Conservation (phyloP, 169 alveolate genomes). For the Pseudocohnilembus persalinus region DNA sequence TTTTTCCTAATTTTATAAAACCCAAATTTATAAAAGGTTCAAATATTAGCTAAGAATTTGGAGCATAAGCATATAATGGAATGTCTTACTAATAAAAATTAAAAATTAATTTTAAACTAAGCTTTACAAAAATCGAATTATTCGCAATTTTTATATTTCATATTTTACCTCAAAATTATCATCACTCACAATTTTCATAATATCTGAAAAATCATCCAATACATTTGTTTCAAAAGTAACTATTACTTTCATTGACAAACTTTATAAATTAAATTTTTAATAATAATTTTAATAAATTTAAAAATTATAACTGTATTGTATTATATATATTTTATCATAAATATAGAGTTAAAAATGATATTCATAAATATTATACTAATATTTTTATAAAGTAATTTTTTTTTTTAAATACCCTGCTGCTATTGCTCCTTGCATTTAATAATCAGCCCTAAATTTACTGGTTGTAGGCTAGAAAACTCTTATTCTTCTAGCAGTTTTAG, state of each 20-base stretch:
- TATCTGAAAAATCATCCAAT: conserved; percentile 70
- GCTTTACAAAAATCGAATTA: too few species aligned
- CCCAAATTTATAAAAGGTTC: conserved; percentile 67
- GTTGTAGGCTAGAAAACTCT: conserved; percentile 75
- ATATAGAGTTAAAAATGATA: too few species aligned
- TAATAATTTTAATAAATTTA: too few species aligned
- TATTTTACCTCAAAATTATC: conserved; percentile 18
- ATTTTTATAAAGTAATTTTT: too few species aligned
- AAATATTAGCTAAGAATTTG: conserved; percentile 38
- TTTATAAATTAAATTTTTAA: too few species aligned
- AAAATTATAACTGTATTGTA: neutral
- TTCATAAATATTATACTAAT: too few species aligned
- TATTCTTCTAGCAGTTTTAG: conserved; percentile 72
- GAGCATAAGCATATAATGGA: conserved; percentile 40
- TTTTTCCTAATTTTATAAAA: conserved; percentile 71
- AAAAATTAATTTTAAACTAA: too few species aligned
- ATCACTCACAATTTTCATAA: conserved; percentile 54
- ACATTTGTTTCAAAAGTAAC: conserved; percentile 81
- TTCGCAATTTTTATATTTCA: too few species aligned
- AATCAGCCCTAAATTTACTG: conserved; percentile 65
- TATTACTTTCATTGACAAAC: conserved; percentile 65
- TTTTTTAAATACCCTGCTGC: conserved; percentile 67
- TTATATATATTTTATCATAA: too few species aligned
- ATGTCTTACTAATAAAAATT: conserved; percentile 25
- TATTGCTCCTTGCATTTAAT: conserved; percentile 73